Percentiles rank a stretch among this genome's conserved stretches.
These are phyloP conservation scores for Casaregolazyma lundiana DNA, from an alignment of 1,139 yeast genomes.

Conservation along the genomic window DNA sequence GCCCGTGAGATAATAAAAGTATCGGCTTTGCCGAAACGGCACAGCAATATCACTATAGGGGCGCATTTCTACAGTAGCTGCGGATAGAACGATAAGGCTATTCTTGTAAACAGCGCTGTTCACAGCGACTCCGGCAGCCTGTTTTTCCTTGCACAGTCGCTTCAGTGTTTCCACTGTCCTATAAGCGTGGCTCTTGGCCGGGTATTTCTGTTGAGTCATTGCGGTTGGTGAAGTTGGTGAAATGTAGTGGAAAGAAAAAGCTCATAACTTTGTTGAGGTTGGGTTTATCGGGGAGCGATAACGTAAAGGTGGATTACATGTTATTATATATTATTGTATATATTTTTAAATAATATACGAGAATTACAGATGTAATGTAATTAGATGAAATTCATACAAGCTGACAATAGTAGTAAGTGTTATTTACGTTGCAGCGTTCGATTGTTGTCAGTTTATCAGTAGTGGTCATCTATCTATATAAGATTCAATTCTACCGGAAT, in stretches of 20 bases:
- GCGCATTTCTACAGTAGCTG: constrained; percentile 56
- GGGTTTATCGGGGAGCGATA: neutral
- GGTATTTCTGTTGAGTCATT: constrained; percentile 38
- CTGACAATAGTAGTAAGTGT: too few species aligned
- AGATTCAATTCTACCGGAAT: too few species aligned
- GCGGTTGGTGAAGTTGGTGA: neutral
- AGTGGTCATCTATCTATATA: too few species aligned
- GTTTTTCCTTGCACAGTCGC: constrained; percentile 16
- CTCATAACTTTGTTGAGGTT: neutral
- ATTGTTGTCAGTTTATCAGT: too few species aligned
- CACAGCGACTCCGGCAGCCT: constrained; percentile 13
- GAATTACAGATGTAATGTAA: too few species aligned
- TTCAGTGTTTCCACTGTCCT: constrained; percentile 39
- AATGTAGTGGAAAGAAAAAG: neutral
- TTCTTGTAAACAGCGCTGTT: constrained; percentile 18
- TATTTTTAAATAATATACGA: too few species aligned
- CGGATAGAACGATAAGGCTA: constrained; percentile 54
- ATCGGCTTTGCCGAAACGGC: constrained; percentile 83
- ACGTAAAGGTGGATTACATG: too few species aligned
- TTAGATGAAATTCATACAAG: too few species aligned
- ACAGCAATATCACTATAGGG: constrained; percentile 78
- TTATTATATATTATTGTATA: too few species aligned
- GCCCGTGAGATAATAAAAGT: constrained; percentile 86
- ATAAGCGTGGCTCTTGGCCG: constrained; percentile 53
- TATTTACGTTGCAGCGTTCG: too few species aligned